Conservation (phyloP, 192 early-diverging fungal genomes). For the Linnemannia schmuckeri region DNA sequence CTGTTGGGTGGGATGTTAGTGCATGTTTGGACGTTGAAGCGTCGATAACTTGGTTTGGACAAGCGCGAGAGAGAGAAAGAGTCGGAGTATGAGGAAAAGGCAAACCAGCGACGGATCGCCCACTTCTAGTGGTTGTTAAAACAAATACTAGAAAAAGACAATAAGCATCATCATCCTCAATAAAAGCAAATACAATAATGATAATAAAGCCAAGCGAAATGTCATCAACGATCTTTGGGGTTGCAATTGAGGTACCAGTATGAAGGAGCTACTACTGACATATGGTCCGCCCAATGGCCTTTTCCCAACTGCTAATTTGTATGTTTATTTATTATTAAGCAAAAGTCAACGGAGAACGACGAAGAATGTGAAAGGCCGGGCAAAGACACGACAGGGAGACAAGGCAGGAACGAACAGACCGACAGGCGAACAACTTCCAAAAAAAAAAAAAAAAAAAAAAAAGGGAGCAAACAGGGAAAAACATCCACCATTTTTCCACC, state of each 20-base stretch:
- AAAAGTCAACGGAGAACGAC: not conserved
- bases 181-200: too few species aligned
- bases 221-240: too few species aligned
- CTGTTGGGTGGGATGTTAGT: not conserved
- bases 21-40: not conserved
- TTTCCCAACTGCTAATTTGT: too few species aligned
- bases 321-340: not conserved
- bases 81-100: not conserved
- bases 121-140: not conserved
- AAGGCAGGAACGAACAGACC: not conserved
- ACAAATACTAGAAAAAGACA: not conserved
- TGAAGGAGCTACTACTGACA: too few species aligned
- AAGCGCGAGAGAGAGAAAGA: not conserved
- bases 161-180: too few species aligned
- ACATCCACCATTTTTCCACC: too few species aligned
- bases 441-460: not conserved
- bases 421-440: not conserved
- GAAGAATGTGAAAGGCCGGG: slow-evolving; percentile 3
- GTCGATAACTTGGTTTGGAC: too few species aligned
- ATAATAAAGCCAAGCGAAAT: too few species aligned
- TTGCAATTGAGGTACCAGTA: too few species aligned
- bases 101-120: not conserved
- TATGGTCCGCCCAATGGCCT: too few species aligned
- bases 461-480: not conserved
- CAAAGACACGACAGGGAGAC: not conserved